phyloP scores from a whole-genome alignment of 192 early-diverging fungal genomes.

The Ambispora gerdemannii region DNA sequence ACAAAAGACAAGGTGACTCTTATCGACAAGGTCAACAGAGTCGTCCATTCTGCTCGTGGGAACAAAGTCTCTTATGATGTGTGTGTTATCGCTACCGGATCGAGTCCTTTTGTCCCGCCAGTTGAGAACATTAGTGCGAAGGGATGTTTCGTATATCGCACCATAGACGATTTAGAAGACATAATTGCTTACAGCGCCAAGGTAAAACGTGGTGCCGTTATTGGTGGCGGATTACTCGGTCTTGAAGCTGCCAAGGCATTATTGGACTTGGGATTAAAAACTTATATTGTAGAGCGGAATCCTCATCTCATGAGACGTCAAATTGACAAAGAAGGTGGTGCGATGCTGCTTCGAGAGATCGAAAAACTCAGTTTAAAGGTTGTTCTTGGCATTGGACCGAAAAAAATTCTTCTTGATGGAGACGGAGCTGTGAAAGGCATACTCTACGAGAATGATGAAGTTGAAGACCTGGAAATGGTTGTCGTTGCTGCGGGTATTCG shows the following conservation, averaged over 20 bases:
- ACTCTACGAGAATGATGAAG: background rate
- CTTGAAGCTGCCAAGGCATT: slow-evolving; percentile 67
- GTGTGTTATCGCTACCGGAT: slow-evolving; percentile 61
- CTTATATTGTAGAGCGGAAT: slow-evolving; percentile 55
- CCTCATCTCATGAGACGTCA: slow-evolving; percentile 53
- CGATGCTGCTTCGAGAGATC: slow-evolving; percentile 50
- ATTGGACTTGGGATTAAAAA: slow-evolving; percentile 47
- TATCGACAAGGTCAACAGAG: slow-evolving; percentile 42
- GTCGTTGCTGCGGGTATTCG: slow-evolving; percentile 54
- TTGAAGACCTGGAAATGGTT: slow-evolving; percentile 51
- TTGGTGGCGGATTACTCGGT: slow-evolving; percentile 67
- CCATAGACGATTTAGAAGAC: slow-evolving; percentile 53
- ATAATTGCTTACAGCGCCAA: slow-evolving; percentile 48
- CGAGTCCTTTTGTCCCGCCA: slow-evolving; percentile 54
- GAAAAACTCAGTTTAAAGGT: slow-evolving; percentile 45
- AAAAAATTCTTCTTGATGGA: slow-evolving; percentile 38
- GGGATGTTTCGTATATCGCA: slow-evolving; percentile 67
- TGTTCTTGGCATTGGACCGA: slow-evolving; percentile 35
- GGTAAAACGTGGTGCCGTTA: slow-evolving; percentile 49
- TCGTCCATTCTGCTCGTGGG: slow-evolving; percentile 28
- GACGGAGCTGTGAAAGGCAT: slow-evolving; percentile 33
- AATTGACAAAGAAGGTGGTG: slow-evolving; percentile 54
- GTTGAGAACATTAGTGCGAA: slow-evolving; percentile 39
- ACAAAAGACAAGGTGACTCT: slow-evolving; percentile 40
- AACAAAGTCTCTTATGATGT: slow-evolving; percentile 48